Conservation (phyloP, 2,329 filamentous ascomycete species). For the Didymella exigua region DNA sequence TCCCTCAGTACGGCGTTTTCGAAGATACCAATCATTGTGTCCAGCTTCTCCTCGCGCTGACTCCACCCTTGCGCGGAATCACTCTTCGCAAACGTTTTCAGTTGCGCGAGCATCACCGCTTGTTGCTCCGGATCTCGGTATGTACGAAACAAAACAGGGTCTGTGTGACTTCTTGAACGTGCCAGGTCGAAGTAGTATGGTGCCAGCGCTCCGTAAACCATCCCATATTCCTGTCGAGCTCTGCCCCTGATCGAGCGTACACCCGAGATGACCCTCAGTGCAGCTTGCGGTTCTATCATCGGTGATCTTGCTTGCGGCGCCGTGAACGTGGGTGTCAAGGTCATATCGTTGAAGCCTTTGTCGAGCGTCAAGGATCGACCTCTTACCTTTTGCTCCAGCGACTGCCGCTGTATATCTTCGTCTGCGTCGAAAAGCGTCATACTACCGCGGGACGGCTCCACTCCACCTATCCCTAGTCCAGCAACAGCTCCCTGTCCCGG, state of each 20-base stretch:
- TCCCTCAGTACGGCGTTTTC: constrained; percentile 89
- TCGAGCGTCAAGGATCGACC: constrained; percentile 48
- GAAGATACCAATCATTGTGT: constrained; percentile 78
- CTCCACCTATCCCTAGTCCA: constrained; percentile 45
- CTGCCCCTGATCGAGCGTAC: constrained; percentile 80
- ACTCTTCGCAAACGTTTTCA: constrained; percentile 77
- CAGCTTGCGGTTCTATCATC: constrained; percentile 62
- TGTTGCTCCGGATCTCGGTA: constrained; percentile 90
- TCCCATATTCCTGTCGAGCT: constrained; percentile 88
- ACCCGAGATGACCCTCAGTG: constrained; percentile 71
- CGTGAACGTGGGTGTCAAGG: constrained; percentile 52
- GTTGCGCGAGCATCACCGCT: constrained; percentile 83
- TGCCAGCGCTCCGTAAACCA: constrained; percentile 83
- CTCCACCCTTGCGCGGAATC: constrained; percentile 79
- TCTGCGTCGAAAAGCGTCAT: constrained; percentile 80
- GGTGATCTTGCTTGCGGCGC: constrained; percentile 34
- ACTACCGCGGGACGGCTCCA: constrained; percentile 45
- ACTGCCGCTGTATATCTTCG: constrained; percentile 62
- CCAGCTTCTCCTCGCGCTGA: constrained; percentile 72
- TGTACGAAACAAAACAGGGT: constrained; percentile 83
- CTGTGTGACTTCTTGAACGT: constrained; percentile 72
- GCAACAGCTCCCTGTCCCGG: constrained; percentile 42
- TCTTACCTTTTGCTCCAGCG: constrained; percentile 38
- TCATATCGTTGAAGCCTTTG: constrained; percentile 83
- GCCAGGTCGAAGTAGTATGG: constrained; percentile 88